A percentile compares a stretch with the other conserved stretches of the same genome.
Conservation (phyloP, 2,329 filamentous ascomycete species). For the Pleoardoris graminearum region DNA sequence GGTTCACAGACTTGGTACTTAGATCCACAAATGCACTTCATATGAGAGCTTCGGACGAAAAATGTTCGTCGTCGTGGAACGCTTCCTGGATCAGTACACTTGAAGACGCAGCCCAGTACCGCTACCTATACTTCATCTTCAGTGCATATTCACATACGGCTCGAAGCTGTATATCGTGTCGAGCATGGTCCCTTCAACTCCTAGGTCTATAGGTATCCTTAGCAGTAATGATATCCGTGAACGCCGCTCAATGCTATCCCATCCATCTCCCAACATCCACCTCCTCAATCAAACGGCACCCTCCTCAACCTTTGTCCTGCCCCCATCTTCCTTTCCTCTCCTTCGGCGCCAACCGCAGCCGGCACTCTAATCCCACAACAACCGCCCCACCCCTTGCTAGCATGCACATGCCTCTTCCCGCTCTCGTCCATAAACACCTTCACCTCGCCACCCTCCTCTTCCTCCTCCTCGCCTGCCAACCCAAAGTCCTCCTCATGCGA, state of each 20-base stretch:
- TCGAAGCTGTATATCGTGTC: no score
- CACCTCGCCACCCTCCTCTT: slow-evolving; percentile 53
- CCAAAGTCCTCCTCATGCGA: slow-evolving; percentile 60
- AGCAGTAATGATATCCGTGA: no score
- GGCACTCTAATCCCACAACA: slow-evolving; percentile 98
- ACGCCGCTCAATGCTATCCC: neutral
- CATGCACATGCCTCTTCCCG: slow-evolving; percentile 71
- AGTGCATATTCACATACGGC: no score
- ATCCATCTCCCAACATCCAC: neutral
- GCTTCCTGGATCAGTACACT: no score
- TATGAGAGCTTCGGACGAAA: neutral
- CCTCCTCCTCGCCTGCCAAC: slow-evolving; percentile 47
- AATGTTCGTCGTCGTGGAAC: no score
- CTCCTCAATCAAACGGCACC: slow-evolving; percentile 76
- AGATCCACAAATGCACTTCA: neutral
- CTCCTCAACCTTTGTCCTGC: slow-evolving; percentile 65
- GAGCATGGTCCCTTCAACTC: no score
- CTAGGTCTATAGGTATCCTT: no score
- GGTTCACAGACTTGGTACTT: no score
- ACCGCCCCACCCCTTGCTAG: slow-evolving; percentile 77
- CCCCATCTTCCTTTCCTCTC: slow-evolving; percentile 79
- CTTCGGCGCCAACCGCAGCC: slow-evolving; percentile 86
- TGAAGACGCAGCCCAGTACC: no score
- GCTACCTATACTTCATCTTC: no score
- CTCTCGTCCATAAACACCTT: slow-evolving; percentile 65